A percentile compares a stretch with the other conserved stretches of the same genome.
phyloP scores from a whole-genome alignment of 768 basidiomycete genomes.

The Leccinum aurantiacum region DNA sequence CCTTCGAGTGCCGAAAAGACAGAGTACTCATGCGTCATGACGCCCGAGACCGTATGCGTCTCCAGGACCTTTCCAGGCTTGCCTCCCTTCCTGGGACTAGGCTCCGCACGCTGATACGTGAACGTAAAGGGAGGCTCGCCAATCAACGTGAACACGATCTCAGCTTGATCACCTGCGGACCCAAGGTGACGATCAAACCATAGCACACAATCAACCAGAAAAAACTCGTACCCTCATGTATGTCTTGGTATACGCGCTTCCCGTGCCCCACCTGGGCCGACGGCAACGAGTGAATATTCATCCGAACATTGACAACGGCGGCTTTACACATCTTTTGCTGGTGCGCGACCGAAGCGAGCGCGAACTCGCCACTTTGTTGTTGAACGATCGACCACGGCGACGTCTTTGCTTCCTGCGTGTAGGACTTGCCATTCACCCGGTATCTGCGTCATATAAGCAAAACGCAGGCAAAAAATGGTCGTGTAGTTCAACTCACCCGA shows the following conservation, averaged over 20 bases:
- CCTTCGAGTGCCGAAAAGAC: conserved; percentile 93
- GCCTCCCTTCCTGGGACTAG: conserved; percentile 62
- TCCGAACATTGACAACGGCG: conserved; percentile 69
- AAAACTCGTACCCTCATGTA: conserved; percentile 75
- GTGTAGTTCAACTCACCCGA: conserved; percentile 54
- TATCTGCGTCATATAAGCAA: conserved; percentile 51
- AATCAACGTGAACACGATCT: conserved; percentile 85
- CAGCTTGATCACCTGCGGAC: conserved; percentile 79
- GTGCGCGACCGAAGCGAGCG: conserved; percentile 85
- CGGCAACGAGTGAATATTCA: conserved; percentile 79
- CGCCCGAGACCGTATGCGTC: conserved; percentile 80
- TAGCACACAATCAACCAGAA: neutral
- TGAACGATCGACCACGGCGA: conserved; percentile 87
- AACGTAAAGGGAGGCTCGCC: conserved; percentile 97
- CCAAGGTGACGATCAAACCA: neutral
- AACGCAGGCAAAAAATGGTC: neutral
- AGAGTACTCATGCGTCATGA: conserved; percentile 75
- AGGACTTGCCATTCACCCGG: conserved; percentile 71
- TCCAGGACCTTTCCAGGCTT: conserved; percentile 80
- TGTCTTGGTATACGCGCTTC: conserved; percentile 75
- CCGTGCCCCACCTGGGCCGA: conserved; percentile 89
- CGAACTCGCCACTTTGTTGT: conserved; percentile 79
- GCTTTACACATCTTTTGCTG: conserved; percentile 92
- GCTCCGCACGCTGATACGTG: conserved; percentile 86
- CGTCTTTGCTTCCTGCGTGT: conserved; percentile 70